phyloP scores from a whole-genome alignment of 1,284 basidiomycete genomes.

The Marasmius sp. region DNA sequence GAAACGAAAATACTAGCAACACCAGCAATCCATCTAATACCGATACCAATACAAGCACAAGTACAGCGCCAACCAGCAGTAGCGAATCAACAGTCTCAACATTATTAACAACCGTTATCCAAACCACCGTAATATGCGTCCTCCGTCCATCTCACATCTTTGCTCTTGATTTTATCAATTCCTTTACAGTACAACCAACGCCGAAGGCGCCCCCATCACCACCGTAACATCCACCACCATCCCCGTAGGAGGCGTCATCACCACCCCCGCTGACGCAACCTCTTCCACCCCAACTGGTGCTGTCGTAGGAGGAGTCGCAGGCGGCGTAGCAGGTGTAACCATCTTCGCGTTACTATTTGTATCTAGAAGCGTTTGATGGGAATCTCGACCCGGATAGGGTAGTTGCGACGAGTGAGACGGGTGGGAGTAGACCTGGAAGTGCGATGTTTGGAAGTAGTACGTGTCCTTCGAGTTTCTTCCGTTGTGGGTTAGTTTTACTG shows the following conservation, averaged over 20 bases:
- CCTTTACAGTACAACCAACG: background rate
- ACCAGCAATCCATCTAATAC: too few relatives aligned
- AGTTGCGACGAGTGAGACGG: background rate
- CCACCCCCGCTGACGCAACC: background rate
- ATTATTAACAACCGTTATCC: background rate
- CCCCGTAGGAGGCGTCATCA: background rate
- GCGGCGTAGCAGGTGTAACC: slow-evolving; percentile 2
- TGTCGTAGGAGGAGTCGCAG: background rate
- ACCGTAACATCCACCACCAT: background rate
- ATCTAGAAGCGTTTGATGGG: slow-evolving; percentile 12
- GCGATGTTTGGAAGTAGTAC: too few relatives aligned
- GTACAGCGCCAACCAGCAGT: too few relatives aligned
- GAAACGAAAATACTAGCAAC: too few relatives aligned
- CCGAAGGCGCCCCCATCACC: background rate
- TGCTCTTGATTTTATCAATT: background rate
- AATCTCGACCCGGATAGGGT: slow-evolving; percentile 15
- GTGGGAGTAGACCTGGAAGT: background rate
- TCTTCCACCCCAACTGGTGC: background rate
- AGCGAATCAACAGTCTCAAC: background rate
- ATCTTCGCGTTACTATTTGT: background rate
- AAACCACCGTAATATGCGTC: background rate
- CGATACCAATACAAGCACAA: too few relatives aligned
- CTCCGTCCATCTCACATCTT: background rate
- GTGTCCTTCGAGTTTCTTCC: background rate
- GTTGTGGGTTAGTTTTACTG: too few relatives aligned